Percentiles rank a stretch among this genome's conserved stretches.
Evolutionary conservation across 441 rosid genomes (phyloP).

Genomic region (Mallotus repandus): DNA sequence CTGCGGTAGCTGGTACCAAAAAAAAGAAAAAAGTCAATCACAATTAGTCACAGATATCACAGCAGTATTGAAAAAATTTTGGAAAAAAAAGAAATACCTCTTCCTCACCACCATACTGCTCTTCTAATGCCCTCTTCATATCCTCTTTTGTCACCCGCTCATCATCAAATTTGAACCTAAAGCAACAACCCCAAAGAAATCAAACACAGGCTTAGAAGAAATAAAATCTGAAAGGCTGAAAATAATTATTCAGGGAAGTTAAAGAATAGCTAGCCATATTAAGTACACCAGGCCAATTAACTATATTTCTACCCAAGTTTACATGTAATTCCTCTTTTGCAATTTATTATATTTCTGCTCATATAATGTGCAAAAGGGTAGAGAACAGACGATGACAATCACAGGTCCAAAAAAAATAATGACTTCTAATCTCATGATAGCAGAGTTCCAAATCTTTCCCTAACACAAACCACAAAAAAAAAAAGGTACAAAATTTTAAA

Average conservation of each 20-base stretch:
- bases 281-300: neutral
- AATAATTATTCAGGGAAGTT: neutral
- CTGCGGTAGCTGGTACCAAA: slow-evolving; percentile 66
- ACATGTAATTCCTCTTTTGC: neutral
- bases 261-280: too few species aligned
- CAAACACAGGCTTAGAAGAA: neutral
- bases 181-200: neutral
- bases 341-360: neutral
- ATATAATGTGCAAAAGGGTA: neutral
- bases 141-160: slow-evolving; percentile 98
- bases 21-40: slow-evolving; percentile 25
- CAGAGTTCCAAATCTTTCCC: neutral
- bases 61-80: slow-evolving; percentile 8
- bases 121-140: slow-evolving; percentile 85
- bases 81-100: slow-evolving; percentile 51
- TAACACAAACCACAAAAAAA: neutral
- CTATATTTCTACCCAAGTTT: neutral
- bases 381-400: neutral
- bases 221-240: neutral
- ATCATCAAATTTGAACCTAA: slow-evolving; percentile 95
- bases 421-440: neutral
- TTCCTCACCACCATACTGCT: slow-evolving; percentile 99
- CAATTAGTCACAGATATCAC: slow-evolving; percentile 7
- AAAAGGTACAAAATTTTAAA: neutral
- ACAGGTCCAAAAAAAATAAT: neutral